A percentile compares a stretch with the other conserved stretches of the same genome.
These are phyloP conservation scores for Ceriops zippeliana DNA, from an alignment of 345 rosid genomes.

Conservation along the genomic window DNA sequence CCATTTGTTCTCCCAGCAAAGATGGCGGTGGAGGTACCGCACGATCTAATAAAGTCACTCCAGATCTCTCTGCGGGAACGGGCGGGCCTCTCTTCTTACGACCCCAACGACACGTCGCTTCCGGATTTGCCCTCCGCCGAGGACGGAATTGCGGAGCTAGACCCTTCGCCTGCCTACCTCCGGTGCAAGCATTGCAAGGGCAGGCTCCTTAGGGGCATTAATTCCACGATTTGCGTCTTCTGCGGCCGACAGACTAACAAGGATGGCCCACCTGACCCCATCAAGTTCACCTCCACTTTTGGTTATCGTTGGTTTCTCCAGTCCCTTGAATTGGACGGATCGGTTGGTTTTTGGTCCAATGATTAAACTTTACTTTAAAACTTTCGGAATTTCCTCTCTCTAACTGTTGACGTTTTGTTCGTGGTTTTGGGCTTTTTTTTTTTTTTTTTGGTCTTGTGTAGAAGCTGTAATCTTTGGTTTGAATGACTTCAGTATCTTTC, in stretches of 20 bases:
- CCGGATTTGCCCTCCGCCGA: conserved; percentile 39
- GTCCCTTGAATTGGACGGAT: conserved; percentile 68
- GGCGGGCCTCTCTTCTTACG: conserved; percentile 50
- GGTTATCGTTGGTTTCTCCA: conserved; percentile 66
- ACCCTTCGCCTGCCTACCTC: conserved; percentile 57
- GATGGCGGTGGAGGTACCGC: conserved; percentile 58
- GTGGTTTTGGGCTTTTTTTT: not conserved
- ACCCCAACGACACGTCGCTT: conserved; percentile 39
- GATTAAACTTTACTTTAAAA: not conserved
- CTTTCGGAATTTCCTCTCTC: not conserved
- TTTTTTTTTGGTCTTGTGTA: not conserved
- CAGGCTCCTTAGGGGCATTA: conserved; percentile 52
- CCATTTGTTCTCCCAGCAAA: no score
- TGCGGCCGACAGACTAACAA: conserved; percentile 49
- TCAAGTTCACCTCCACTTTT: conserved; percentile 56
- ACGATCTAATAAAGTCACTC: conserved; percentile 50
- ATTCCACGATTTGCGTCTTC: conserved; percentile 69
- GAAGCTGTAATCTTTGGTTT: not conserved
- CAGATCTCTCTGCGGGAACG: conserved; percentile 61
- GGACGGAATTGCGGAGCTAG: conserved; percentile 46
- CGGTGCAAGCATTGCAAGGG: conserved; percentile 73
- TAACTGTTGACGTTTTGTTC: not conserved
- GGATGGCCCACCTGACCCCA: conserved; percentile 51
- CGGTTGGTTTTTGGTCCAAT: conserved; percentile 37
- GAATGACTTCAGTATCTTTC: no score